Evolutionary conservation across 75 land plant species (phyloP).

Genomic region (Picea sitchensis): DNA sequence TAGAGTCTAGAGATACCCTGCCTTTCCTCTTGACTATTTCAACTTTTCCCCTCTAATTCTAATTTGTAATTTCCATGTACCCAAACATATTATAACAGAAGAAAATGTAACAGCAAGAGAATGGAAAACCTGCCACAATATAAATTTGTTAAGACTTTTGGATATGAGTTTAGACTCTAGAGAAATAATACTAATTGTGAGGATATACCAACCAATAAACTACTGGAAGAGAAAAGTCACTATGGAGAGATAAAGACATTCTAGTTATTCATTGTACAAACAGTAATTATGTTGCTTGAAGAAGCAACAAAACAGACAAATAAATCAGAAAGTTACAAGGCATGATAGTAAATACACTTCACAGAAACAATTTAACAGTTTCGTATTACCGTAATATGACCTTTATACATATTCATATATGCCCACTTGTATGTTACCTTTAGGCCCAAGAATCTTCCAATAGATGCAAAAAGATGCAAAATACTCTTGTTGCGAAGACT

Average conservation of each 20-base stretch:
- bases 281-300: background rate
- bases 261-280: background rate
- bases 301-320: background rate
- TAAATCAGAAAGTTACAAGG: too few relatives aligned
- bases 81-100: background rate
- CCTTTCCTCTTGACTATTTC: too few relatives aligned
- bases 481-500: conserved; percentile 82
- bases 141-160: background rate
- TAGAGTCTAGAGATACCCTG: too few relatives aligned
- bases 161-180: too few relatives aligned
- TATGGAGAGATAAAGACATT: background rate
- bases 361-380: too few relatives aligned
- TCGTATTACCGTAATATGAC: too few relatives aligned
- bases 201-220: background rate
- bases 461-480: conserved; percentile 76
- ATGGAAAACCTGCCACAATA: background rate
- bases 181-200: too few relatives aligned
- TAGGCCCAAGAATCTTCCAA: conserved; percentile 73
- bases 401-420: background rate
- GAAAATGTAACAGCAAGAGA: background rate
- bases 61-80: too few relatives aligned
- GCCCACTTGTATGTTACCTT: conserved; percentile 41
- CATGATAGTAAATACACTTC: too few relatives aligned
- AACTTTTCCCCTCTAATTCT: too few relatives aligned
- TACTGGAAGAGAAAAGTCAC: too few relatives aligned